These are phyloP conservation scores for Otatea glauca DNA, from an alignment of 176 grass and related monocot species.

Conservation along the genomic window DNA sequence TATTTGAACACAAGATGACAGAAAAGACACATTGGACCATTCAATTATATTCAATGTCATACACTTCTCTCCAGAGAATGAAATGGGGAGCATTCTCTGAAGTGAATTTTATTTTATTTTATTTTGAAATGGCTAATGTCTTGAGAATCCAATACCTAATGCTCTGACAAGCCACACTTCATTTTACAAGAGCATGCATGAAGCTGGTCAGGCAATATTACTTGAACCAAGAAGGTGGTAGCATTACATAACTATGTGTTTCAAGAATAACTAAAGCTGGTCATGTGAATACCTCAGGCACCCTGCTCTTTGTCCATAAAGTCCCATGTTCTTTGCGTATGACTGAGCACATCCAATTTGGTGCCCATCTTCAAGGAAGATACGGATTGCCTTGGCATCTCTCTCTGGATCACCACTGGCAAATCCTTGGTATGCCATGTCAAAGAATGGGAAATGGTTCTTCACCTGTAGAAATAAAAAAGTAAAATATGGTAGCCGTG, in stretches of 20 bases:
- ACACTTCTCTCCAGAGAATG: neutral
- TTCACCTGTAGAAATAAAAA: slow-evolving; percentile 59
- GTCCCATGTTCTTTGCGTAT: slow-evolving; percentile 97
- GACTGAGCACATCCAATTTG: slow-evolving; percentile 96
- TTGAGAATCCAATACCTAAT: slow-evolving; percentile 3
- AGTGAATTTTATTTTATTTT: neutral
- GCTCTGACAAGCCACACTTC: neutral
- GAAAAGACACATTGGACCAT: neutral
- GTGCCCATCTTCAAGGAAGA: slow-evolving; percentile 96
- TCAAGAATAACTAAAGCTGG: neutral
- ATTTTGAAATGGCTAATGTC: neutral
- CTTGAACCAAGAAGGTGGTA: slow-evolving; percentile 6
- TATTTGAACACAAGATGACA: neutral
- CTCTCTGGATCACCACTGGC: slow-evolving; percentile 90
- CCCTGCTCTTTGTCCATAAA: slow-evolving; percentile 92
- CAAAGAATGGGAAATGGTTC: slow-evolving; percentile 98
- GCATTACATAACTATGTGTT: neutral
- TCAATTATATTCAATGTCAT: neutral
- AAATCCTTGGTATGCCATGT: slow-evolving; percentile 99
- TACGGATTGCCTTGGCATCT: slow-evolving; percentile 92
- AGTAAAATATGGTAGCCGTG: neutral
- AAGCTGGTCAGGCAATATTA: neutral
- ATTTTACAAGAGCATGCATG: slow-evolving; percentile 27
- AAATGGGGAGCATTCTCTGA: neutral
- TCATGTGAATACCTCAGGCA: slow-evolving; percentile 75